Conservation (phyloP, 495 filamentous ascomycete species). For the Evansstolkia leycettana region DNA sequence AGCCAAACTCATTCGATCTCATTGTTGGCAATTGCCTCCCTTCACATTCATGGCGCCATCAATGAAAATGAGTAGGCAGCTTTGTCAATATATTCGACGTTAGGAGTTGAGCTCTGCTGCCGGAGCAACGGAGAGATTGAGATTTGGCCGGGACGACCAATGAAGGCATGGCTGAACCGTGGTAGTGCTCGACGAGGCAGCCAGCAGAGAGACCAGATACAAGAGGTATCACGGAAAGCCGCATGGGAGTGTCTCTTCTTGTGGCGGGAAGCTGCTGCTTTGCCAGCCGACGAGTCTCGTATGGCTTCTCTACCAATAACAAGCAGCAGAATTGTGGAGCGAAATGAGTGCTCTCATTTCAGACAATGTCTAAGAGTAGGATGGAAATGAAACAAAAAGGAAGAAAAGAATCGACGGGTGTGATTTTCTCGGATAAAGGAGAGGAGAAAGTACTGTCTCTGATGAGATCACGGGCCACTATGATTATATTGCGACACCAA, state of each 20-base stretch:
- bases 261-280: conserved; percentile 18
- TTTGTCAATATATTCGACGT: conserved; percentile 12
- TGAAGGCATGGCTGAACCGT: conserved; percentile 3
- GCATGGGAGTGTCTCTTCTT: conserved; percentile 21
- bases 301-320: not conserved
- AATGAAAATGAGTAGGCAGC: too few species aligned
- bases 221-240: conserved; percentile 16
- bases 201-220: conserved; percentile 25
- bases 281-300: conserved; percentile 10
- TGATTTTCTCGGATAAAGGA: not conserved
- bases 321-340: not conserved
- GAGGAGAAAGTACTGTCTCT: not conserved
- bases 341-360: not conserved
- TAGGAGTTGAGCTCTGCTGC: conserved; percentile 4
- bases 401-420: not conserved
- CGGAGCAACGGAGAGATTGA: conserved; percentile 17
- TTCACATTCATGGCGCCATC: conserved; percentile 1
- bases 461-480: too few species aligned
- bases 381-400: not conserved
- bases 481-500: too few species aligned
- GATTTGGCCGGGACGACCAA: conserved; percentile 6
- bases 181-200: conserved; percentile 14
- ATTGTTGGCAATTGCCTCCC: not conserved
- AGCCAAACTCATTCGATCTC: not conserved
- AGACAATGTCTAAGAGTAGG: too few species aligned